phyloP scores from a whole-genome alignment of 225 moss, liverwort and hornwort species.

The Antitrichia curtipendula region DNA sequence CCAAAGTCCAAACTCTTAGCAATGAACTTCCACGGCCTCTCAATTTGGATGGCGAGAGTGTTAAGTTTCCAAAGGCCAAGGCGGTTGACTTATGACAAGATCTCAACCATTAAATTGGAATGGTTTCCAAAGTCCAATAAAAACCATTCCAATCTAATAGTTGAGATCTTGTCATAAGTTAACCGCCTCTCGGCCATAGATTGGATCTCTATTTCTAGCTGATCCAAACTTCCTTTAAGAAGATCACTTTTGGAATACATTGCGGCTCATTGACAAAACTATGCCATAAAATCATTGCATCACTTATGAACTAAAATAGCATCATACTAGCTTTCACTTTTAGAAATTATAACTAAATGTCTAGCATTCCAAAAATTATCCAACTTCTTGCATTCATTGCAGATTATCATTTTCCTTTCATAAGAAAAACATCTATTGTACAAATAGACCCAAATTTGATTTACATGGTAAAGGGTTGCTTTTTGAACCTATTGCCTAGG shows the following conservation, averaged over 20 bases:
- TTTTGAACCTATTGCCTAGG: accelerated
- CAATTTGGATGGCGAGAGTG: too few relatives aligned
- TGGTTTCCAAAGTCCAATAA: too few relatives aligned
- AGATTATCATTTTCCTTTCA: not conserved
- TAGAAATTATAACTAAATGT: not conserved
- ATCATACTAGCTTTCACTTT: not conserved
- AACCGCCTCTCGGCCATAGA: too few relatives aligned
- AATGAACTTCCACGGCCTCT: too few relatives aligned
- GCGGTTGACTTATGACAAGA: too few relatives aligned
- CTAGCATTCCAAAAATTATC: accelerated
- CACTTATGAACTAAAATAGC: not conserved
- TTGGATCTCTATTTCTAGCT: too few relatives aligned
- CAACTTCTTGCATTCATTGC: accelerated
- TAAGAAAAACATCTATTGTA: not conserved
- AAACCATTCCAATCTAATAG: too few relatives aligned
- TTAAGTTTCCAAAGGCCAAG: too few relatives aligned
- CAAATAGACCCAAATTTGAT: not conserved
- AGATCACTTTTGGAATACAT: not conserved
- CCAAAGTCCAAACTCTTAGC: too few relatives aligned
- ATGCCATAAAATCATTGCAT: not conserved
- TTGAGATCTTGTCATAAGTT: too few relatives aligned
- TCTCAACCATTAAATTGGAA: too few relatives aligned
- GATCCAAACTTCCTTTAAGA: too few relatives aligned
- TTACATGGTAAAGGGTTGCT: not conserved
- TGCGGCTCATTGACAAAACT: not conserved